phyloP scores from a whole-genome alignment of 371 early-diverging fungal genomes.

The Basidiobolus meristosporus region DNA sequence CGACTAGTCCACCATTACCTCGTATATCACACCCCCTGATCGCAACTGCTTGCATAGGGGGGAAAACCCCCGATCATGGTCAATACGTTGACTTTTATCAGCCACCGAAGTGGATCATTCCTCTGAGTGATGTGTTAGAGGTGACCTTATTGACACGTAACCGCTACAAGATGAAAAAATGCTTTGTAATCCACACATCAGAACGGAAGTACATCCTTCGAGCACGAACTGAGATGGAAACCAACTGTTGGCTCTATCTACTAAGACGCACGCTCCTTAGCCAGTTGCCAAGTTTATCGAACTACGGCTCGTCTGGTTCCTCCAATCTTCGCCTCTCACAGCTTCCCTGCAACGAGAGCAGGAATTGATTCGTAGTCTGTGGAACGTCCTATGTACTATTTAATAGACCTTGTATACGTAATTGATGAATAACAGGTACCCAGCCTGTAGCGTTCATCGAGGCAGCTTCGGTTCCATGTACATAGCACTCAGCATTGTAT shows the following conservation, averaged over 20 bases:
- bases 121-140: conserved; percentile 1
- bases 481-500: no score
- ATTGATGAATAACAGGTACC: no score
- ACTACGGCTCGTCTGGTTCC: no score
- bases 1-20: background rate
- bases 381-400: no score
- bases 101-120: conserved; percentile 4
- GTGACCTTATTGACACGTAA: conserved; percentile 2
- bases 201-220: background rate
- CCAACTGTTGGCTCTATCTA: conserved; percentile 1
- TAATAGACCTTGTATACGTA: no score
- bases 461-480: no score
- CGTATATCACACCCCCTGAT: conserved; percentile 1
- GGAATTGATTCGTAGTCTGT: no score
- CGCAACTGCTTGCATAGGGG: conserved; percentile 1
- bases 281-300: no score
- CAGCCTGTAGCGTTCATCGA: no score
- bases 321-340: no score
- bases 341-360: no score
- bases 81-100: background rate
- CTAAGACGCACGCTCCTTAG: conserved; percentile 3
- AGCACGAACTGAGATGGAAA: background rate
- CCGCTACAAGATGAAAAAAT: background rate
- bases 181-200: background rate
- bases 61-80: background rate